Evolutionary conservation across 768 basidiomycete genomes (phyloP).

Genomic region (Boletus rufocinnamomeus): DNA sequence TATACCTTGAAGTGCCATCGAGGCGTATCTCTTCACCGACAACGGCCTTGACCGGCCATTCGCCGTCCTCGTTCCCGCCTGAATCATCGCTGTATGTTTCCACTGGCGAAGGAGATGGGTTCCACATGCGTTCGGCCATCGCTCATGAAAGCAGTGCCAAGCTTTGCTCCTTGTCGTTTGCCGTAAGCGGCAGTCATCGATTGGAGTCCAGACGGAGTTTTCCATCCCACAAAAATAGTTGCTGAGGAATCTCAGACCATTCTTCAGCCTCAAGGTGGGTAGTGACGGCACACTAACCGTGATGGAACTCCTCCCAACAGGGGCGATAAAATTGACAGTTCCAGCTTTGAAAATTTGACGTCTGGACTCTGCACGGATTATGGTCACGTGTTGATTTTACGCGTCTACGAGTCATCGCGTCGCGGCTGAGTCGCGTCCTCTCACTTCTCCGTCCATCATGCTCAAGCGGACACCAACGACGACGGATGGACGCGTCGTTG

Average conservation of each 20-base stretch:
- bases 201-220: background rate
- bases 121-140: constrained; percentile 24
- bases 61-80: constrained; percentile 33
- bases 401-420: constrained; percentile 15
- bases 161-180: background rate
- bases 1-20: constrained; percentile 32
- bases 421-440: background rate
- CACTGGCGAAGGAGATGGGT: constrained; percentile 31
- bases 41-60: constrained; percentile 33
- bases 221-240: background rate
- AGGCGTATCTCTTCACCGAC: constrained; percentile 36
- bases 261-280: background rate
- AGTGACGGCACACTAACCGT: background rate
- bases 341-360: too few relatives aligned
- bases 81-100: constrained; percentile 36
- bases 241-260: background rate
- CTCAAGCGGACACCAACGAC: constrained; percentile 70
- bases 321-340: background rate
- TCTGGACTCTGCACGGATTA: background rate
- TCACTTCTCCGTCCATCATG: constrained; percentile 27
- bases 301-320: background rate
- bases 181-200: background rate
- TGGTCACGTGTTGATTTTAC: constrained; percentile 28
- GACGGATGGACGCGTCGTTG: constrained; percentile 64
- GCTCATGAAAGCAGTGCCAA: background rate